A percentile compares a stretch with the other conserved stretches of the same genome.
Conservation (phyloP, 2,329 filamentous ascomycete species). For the Blastomyces percursus region DNA sequence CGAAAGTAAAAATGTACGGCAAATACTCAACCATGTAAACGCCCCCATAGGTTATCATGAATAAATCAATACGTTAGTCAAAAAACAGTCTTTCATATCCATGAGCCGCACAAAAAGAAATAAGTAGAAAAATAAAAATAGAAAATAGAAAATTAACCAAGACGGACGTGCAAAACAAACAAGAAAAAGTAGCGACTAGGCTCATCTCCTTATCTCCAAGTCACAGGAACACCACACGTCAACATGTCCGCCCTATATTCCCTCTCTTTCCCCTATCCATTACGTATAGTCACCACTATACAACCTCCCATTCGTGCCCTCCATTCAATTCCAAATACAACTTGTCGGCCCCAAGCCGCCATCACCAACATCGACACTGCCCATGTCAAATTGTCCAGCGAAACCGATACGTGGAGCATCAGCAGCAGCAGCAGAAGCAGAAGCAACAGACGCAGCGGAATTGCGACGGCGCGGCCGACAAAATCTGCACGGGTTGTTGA, state of each 20-base stretch:
- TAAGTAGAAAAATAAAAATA: neutral
- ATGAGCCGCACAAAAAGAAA: no score
- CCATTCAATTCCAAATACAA: neutral
- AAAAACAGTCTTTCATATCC: no score
- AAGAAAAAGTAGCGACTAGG: neutral
- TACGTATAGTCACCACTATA: neutral
- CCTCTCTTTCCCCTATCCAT: neutral
- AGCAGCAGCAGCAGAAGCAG: neutral
- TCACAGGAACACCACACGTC: neutral
- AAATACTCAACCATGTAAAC: neutral
- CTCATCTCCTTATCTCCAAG: neutral
- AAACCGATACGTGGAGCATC: neutral
- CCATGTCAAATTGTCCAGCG: neutral
- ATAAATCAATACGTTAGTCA: neutral
- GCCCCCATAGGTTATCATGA: neutral
- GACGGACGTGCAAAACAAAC: neutral
- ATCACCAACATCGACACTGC: neutral
- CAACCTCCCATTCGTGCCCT: neutral
- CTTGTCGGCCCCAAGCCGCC: neutral
- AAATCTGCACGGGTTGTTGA: constrained; percentile 12
- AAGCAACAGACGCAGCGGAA: neutral
- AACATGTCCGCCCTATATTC: neutral
- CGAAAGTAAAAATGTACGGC: neutral
- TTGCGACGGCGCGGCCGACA: constrained; percentile 9
- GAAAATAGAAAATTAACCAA: neutral